Conservation (phyloP, 176 grass and related monocot genomes). For the Hyparrhenia diplandra region DNA sequence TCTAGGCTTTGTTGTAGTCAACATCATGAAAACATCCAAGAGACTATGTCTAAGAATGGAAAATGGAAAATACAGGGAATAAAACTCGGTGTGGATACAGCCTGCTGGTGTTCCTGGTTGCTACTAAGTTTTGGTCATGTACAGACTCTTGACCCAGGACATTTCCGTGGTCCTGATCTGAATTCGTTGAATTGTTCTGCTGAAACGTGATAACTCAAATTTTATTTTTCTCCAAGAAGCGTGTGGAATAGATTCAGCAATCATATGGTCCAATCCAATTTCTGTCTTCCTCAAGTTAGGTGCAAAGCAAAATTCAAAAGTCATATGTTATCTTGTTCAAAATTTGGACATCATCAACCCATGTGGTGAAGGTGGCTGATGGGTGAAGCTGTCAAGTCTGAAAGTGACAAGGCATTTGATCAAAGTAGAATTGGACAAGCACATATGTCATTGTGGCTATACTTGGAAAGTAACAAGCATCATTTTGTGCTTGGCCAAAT, state of each 20-base stretch:
- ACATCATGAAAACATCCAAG: not conserved
- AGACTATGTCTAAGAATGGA: no score
- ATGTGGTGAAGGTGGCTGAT: constrained; percentile 7
- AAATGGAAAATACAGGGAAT: no score
- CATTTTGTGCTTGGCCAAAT: constrained; percentile 20
- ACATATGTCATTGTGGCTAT: constrained; percentile 10
- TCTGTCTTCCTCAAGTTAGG: constrained; percentile 3
- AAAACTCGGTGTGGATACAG: no score
- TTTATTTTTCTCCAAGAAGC: not conserved
- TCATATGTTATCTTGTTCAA: constrained; percentile 11
- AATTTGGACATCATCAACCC: constrained; percentile 20
- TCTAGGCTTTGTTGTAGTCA: not conserved
- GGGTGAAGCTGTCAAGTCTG: constrained; percentile 17
- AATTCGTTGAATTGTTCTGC: not conserved
- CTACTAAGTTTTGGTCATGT: no score
- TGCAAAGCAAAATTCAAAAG: not conserved
- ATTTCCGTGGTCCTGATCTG: constrained; percentile 17
- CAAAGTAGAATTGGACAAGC: constrained; percentile 19
- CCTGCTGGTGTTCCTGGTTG: no score
- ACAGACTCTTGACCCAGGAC: constrained; percentile 13
- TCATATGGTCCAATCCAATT: not conserved
- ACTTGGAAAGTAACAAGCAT: constrained; percentile 31
- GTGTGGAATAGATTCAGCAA: not conserved
- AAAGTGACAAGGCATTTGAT: constrained; percentile 26
- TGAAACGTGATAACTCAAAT: not conserved